These are phyloP conservation scores for Halophytophthora polymorphica DNA, from an alignment of 352 stramenopile genomes.

Conservation along the genomic window DNA sequence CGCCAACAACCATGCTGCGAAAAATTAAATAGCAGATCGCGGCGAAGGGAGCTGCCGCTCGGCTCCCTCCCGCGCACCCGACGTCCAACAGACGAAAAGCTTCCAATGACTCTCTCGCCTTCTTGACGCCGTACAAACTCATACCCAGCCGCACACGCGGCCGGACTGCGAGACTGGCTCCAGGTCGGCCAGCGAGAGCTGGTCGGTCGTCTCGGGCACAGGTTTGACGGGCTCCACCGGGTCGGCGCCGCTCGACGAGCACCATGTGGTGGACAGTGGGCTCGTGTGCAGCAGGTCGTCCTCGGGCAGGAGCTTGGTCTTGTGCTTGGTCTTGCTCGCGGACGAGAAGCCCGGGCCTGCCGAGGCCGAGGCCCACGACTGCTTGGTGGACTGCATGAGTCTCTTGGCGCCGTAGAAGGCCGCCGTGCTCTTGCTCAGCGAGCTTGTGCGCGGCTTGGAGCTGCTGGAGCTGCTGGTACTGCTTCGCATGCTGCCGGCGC, in stretches of 20 bases:
- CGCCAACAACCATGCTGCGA: no score
- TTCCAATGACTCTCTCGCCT: constrained; percentile 20
- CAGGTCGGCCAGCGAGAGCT: constrained; percentile 9
- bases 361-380: constrained; percentile 9
- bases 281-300: constrained; percentile 7
- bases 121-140: constrained; percentile 22
- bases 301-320: no score
- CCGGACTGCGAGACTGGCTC: constrained; percentile 21
- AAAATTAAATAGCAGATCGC: no score
- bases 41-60: no score
- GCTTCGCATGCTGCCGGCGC: constrained; percentile 12
- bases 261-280: constrained; percentile 16
- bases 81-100: background rate
- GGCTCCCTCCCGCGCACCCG: no score
- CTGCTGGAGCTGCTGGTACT: constrained; percentile 19
- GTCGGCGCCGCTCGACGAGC: constrained; percentile 11
- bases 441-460: constrained; percentile 25
- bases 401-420: constrained; percentile 13
- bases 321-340: constrained; percentile 9
- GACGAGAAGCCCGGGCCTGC: constrained; percentile 8
- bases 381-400: no score
- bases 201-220: constrained; percentile 11
- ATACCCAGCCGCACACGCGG: constrained; percentile 29
- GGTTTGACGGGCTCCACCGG: constrained; percentile 15
- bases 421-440: no score